Conservation (phyloP, 202 grass and related monocot species). For the Brachypodium distachyon region DNA sequence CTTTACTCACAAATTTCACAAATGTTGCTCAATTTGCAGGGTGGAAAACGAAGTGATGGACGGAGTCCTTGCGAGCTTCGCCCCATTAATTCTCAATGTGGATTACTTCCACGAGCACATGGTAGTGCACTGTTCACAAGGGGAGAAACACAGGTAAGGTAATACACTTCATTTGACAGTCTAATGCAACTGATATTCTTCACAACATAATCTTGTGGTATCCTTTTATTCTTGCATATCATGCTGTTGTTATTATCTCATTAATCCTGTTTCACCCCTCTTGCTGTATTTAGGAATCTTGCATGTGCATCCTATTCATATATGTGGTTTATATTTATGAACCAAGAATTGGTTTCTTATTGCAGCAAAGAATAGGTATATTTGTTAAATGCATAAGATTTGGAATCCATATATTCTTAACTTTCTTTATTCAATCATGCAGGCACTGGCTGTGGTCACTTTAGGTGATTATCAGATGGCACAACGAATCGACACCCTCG, state of each 20-base stretch:
- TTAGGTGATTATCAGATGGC: conserved; percentile 98
- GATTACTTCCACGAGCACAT: conserved; percentile 88
- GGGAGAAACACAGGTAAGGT: conserved; percentile 96
- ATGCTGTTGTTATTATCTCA: conserved; percentile 4
- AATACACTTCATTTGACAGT: conserved; percentile 37
- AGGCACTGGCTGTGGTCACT: conserved; percentile 92
- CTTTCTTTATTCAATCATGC: conserved; percentile 10
- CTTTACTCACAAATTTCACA: not conserved
- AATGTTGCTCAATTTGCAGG: conserved; percentile 45
- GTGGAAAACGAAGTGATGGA: conserved; percentile 91
- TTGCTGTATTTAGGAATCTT: not conserved
- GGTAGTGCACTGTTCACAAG: conserved; percentile 93
- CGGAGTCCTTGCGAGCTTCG: conserved; percentile 66
- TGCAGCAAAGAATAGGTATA: not conserved
- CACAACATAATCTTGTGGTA: not conserved
- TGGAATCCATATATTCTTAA: not conserved
- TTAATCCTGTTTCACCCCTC: not conserved
- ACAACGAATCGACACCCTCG: conserved; percentile 92
- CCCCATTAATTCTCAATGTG: conserved; percentile 84
- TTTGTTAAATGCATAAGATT: conserved; percentile 7
- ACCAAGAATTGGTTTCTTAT: conserved; percentile 2
- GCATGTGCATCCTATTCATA: not conserved
- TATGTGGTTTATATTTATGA: not conserved
- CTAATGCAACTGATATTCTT: conserved; percentile 1
- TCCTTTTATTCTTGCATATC: not conserved